Base-by-base conservation (phyloP, 2,329 filamentous ascomycete species). In the Beauveria sp. region DNA sequence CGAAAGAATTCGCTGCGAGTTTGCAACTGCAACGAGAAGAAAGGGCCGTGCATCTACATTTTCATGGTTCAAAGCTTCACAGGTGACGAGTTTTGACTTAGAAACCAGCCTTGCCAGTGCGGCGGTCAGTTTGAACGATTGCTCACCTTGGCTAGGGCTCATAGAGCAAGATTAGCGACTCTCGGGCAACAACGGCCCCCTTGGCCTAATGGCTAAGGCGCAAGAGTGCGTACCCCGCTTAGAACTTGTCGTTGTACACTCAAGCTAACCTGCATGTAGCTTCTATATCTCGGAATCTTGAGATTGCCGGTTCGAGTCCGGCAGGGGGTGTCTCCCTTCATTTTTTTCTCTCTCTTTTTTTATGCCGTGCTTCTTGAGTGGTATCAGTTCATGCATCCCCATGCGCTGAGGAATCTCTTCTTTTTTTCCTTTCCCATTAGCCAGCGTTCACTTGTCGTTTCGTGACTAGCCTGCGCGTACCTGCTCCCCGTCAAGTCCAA, bases 131-230 rank as follows among this genome's bases (percentile, higher is more conserved):
- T 43, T 26, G 26, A 45, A 45, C n/a, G 38, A 3, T 24, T 5
- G 3, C 14, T n/a, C 3, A 1, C 0, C 0, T 4, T 31, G 42
- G 9, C 1, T 1, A 49, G 14, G 42, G 51, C 12, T 61, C 8
- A 54, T 61, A 55, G 18, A 10, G 16, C 24, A 55, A 42, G 50
- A 61, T 61, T 61, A 49, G 42, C 8, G 7, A 5, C 10, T 4
- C 20, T 55, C 43, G 42, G 51, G 43, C 34, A 61, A 50, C 50
- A 55, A 55, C 50, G 38, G 59, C 59, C 59, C 59, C 59, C 59
- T 61, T 61, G 59, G 59, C 59, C 59, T 61, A 61, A 61, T 61
- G 59, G 59, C 59, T 61, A 61, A 61, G 59, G 59, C 59, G 59
- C 59, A 61, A 61, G 59, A 61, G 56, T 59, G 56, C 56, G 56